Evolutionary conservation across 768 basidiomycete species (phyloP), one percentile per base, ranked within the genome.

Genomic region (Daedalea quercina): DNA sequence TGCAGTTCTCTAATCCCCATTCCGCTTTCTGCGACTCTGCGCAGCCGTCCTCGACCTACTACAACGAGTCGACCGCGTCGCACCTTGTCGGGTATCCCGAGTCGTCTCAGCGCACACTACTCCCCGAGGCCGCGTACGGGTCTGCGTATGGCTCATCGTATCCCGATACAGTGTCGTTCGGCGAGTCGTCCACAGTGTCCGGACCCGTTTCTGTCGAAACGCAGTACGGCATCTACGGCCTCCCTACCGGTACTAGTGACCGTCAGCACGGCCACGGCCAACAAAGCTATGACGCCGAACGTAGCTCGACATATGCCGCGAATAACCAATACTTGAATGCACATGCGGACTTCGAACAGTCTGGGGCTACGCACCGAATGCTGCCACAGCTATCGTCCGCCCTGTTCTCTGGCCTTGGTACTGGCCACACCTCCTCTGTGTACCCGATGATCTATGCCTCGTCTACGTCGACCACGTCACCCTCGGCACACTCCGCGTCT

Each of bases 91-190:
- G 60, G 13, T 67, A 65, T 54, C 66, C 66, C 17, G 66, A 67
- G 58, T 65, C 64, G 20, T 67, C 66, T 3, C 66, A 67, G 63
- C 58, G 66, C 56, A 67, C 66, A 15, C 62, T 58, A 34, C 60
- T 67, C 34, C 56, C 59, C 9, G 60, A 60, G 35, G 51, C 54
- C 12, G 58, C 65, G 12, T 64, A 60, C 49, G 47, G 51, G 17
- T 33, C 43, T 47, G 50, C 61, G 34, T 65, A 63, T 58, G 33
- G n/a, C 52, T 28, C 53, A 23, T 35, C 59, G 23, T 62, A 56
- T 52, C 44, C 53, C 3, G 19, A 22, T 23, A 4, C 46, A 28
- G 35, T 22, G 11, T 11, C 20, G 6, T 40, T 49, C 23, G 48
- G 24, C 34, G 46, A 23, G n/a, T 31, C 33, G 22, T 11, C 34